Evolutionary conservation across 2,329 filamentous ascomycete genomes (phyloP).

Genomic region (Exophiala bonariae): DNA sequence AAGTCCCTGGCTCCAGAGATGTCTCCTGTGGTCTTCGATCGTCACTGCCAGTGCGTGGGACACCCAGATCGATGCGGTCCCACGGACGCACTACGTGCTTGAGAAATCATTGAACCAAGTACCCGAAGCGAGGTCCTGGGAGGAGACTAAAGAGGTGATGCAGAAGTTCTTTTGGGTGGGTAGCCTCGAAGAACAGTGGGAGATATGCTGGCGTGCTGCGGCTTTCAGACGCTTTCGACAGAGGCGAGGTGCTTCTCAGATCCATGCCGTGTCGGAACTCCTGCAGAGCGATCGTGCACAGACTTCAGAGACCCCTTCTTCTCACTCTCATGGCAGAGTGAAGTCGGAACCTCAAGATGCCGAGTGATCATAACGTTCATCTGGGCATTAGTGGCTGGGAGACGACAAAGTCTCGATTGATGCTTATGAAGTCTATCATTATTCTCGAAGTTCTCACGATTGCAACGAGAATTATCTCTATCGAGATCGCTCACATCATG

Average conservation of each 20-base stretch:
- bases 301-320: not conserved
- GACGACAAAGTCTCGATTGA: too few relatives aligned
- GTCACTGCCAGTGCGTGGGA: conserved; percentile 19
- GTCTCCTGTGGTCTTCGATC: conserved; percentile 16
- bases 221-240: conserved; percentile 8
- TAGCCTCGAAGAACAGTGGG: conserved; percentile 15
- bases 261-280: conserved; percentile 1
- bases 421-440: too few relatives aligned
- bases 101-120: conserved; percentile 2
- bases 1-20: conserved; percentile 13
- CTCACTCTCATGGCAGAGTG: not conserved
- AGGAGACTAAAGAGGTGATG: conserved; percentile 10
- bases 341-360: too few relatives aligned
- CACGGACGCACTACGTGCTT: conserved; percentile 11
- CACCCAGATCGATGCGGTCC: conserved; percentile 14
- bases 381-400: too few relatives aligned
- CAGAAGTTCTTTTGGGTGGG: conserved; percentile 14
- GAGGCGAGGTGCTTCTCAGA: conserved; percentile 12
- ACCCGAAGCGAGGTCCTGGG: conserved; percentile 13
- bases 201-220: conserved; percentile 18
- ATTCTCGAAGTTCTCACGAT: too few relatives aligned
- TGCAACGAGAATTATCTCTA: too few relatives aligned
- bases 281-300: conserved; percentile 3
- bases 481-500: too few relatives aligned
- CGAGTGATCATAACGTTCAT: too few relatives aligned